phyloP scores from a whole-genome alignment of 768 basidiomycete species.

The Xerocomellus dryophilus region DNA sequence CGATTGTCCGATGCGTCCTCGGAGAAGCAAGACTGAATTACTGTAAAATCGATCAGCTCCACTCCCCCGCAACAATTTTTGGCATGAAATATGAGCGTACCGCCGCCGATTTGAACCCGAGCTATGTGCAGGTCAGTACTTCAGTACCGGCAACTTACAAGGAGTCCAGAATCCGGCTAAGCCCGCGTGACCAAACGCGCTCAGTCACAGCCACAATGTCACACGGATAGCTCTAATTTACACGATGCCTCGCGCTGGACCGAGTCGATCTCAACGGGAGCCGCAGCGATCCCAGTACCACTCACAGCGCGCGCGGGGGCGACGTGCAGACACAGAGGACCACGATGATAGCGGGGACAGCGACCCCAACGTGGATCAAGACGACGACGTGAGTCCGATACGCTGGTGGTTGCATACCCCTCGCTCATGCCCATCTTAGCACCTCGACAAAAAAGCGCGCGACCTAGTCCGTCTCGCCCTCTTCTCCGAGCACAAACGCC shows the following conservation, averaged over 20 bases:
- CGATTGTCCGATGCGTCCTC: not conserved
- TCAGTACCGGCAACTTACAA: too few relatives aligned
- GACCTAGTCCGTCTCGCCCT: constrained; percentile 79
- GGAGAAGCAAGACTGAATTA: not conserved
- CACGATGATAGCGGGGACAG: constrained; percentile 38
- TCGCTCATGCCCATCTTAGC: constrained; percentile 39
- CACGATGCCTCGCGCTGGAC: constrained; percentile 34
- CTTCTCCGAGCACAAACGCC: constrained; percentile 71
- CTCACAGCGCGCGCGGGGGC: constrained; percentile 33
- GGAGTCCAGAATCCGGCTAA: not conserved
- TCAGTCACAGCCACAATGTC: not conserved
- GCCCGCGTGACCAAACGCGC: constrained; percentile 3
- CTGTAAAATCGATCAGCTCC: not conserved
- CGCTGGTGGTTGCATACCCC: not conserved
- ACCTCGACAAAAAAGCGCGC: constrained; percentile 59
- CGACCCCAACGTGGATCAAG: constrained; percentile 15
- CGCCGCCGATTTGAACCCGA: too few relatives aligned
- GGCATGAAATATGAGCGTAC: too few relatives aligned
- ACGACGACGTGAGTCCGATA: constrained; percentile 18
- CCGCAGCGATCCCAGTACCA: constrained; percentile 40
- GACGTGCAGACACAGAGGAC: constrained; percentile 28
- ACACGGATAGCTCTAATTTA: not conserved
- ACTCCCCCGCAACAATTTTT: not conserved
- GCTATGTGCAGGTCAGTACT: too few relatives aligned
- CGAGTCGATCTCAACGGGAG: constrained; percentile 38